Evolutionary conservation across 495 filamentous ascomycete genomes (phyloP).

Genomic region (Bathelium albidoporum): DNA sequence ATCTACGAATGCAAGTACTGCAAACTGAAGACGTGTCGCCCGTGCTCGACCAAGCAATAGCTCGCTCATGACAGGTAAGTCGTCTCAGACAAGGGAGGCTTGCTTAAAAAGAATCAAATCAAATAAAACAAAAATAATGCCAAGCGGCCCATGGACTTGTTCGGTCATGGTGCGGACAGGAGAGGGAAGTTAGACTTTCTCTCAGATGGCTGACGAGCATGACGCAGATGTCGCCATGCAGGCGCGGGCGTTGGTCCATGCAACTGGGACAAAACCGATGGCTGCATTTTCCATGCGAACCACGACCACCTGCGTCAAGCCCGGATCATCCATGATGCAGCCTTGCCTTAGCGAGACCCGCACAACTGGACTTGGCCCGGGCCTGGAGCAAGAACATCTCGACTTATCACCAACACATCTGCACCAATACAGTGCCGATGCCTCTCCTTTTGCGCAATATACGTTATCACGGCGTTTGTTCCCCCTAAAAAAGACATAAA

Average conservation of each 20-base stretch:
- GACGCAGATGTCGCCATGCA: conserved; percentile 3
- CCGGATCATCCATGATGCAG: not conserved
- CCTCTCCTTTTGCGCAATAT: not conserved
- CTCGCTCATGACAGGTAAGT: not conserved
- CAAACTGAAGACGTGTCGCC: conserved; percentile 63
- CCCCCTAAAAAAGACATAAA: not conserved
- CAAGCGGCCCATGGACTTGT: not conserved
- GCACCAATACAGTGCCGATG: not conserved
- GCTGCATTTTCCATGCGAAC: not conserved
- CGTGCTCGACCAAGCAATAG: conserved; percentile 45
- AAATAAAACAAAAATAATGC: not conserved
- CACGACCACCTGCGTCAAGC: not conserved
- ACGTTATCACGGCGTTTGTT: not conserved
- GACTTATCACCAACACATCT: not conserved
- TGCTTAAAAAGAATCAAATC: too few species aligned
- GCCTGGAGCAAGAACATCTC: too few species aligned
- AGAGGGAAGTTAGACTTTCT: not conserved
- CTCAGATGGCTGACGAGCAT: not conserved
- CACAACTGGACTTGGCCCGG: not conserved
- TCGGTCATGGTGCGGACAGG: not conserved
- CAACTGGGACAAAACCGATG: not conserved
- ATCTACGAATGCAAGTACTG: conserved; percentile 73
- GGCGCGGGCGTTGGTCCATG: not conserved
- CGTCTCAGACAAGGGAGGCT: too few species aligned
- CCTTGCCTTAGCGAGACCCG: not conserved